Conservation (phyloP, 2,329 filamentous ascomycete species). For the Claviceps pusilla region DNA sequence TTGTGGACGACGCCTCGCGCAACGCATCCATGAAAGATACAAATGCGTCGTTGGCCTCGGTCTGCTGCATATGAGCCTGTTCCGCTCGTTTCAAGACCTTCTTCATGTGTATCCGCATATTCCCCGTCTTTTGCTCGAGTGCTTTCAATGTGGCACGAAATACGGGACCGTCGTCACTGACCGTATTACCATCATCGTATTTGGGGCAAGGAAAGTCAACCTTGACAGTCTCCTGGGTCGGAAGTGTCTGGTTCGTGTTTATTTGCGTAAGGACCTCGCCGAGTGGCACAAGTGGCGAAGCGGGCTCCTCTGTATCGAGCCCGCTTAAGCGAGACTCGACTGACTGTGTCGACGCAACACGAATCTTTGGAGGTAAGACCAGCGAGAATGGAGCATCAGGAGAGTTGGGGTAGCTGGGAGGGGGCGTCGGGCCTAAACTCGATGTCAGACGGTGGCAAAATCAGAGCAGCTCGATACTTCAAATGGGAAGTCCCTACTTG, state of each 20-base stretch:
- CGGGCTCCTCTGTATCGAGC: conserved; percentile 47
- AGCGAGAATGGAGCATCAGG: conserved; percentile 62
- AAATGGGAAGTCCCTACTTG: conserved; percentile 43
- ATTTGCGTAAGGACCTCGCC: conserved; percentile 21
- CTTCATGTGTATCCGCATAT: conserved; percentile 88
- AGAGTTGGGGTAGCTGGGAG: conserved; percentile 44
- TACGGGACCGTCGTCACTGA: conserved; percentile 81
- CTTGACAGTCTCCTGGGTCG: conserved; percentile 44
- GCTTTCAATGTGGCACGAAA: conserved; percentile 96
- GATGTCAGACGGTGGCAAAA: neutral
- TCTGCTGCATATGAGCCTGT: conserved; percentile 64
- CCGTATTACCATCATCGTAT: conserved; percentile 69
- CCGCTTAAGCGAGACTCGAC: conserved; percentile 69
- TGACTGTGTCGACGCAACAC: conserved; percentile 76
- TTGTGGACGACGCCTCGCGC: conserved; percentile 74
- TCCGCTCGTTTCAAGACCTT: conserved; percentile 92
- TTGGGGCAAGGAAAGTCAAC: conserved; percentile 79
- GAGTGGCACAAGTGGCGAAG: conserved; percentile 32
- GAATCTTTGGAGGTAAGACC: conserved; percentile 56
- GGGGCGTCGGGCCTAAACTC: conserved; percentile 26
- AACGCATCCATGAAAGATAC: conserved; percentile 71
- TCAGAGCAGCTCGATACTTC: neutral
- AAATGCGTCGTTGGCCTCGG: conserved; percentile 74
- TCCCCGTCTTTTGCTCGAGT: conserved; percentile 88
- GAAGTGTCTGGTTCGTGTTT: conserved; percentile 11